Evolutionary conservation across 139 green algal genomes (phyloP).

Genomic region (Trebouxia sp.): DNA sequence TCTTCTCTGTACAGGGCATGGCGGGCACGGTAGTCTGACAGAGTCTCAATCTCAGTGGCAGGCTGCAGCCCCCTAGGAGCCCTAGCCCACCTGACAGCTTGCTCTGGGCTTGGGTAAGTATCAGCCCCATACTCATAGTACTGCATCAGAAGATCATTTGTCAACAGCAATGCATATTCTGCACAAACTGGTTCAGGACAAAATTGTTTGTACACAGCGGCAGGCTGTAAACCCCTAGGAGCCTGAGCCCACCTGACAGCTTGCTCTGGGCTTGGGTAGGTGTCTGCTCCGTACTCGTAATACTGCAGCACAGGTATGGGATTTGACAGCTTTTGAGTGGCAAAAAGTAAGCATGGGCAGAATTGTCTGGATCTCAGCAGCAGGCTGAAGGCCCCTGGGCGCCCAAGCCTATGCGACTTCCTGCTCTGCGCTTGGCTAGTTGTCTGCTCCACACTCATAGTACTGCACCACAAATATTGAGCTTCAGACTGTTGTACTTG

Average conservation of each 20-base stretch:
- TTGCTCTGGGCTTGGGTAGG: background rate
- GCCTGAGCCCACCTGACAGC: background rate
- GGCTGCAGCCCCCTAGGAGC: conserved; percentile 1
- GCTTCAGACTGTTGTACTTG: too few species aligned
- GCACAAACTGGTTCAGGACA: too few species aligned
- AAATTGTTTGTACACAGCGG: too few species aligned
- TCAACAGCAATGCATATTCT: background rate
- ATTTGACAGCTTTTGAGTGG: background rate
- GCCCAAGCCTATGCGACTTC: background rate
- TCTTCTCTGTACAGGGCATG: conserved; percentile 22
- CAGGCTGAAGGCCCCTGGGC: conserved; percentile 1
- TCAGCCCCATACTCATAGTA: background rate
- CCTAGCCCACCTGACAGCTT: background rate
- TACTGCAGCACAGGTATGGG: background rate
- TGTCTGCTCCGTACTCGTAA: background rate
- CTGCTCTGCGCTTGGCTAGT: background rate
- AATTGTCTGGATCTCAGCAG: too few species aligned
- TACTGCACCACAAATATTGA: too few species aligned
- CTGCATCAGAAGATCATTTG: background rate
- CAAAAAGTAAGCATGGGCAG: too few species aligned
- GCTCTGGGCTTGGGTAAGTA: background rate
- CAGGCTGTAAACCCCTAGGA: background rate
- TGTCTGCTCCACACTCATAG: background rate
- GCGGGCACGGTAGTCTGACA: background rate
- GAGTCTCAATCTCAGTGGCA: background rate